Conservation (phyloP, 2,329 filamentous ascomycete species). For the Colletotrichum lupini region DNA sequence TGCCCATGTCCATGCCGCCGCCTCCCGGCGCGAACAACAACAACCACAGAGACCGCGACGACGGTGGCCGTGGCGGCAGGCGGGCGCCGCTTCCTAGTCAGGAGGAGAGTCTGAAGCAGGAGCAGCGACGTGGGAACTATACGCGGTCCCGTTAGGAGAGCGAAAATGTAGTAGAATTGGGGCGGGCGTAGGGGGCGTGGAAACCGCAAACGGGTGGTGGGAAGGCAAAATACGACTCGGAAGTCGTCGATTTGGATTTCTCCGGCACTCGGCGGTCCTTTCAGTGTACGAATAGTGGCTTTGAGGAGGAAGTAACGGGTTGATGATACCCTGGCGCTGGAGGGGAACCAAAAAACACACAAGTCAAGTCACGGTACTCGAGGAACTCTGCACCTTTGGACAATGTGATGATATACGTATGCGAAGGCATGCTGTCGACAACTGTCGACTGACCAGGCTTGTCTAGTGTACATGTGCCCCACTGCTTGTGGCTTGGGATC, state of each 20-base stretch:
- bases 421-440: background rate
- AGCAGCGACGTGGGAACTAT: conserved; percentile 76
- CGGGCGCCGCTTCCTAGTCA: conserved; percentile 84
- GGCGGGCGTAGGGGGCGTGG: background rate
- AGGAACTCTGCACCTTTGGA: too few species aligned
- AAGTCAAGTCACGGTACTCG: background rate
- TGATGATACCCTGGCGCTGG: conserved; percentile 34
- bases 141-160: conserved; percentile 52
- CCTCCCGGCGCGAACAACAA: conserved; percentile 41
- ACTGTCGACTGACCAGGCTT: background rate
- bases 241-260: background rate
- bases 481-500: background rate
- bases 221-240: background rate
- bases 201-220: background rate
- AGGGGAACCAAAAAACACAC: conserved; percentile 8
- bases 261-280: background rate
- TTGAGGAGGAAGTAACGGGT: conserved; percentile 7
- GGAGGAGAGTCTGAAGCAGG: conserved; percentile 81
- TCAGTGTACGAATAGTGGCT: conserved; percentile 13
- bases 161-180: background rate
- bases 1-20: conserved; percentile 45
- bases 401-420: background rate
- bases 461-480: conserved; percentile 37
- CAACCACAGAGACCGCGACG: conserved; percentile 38
- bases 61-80: conserved; percentile 51